phyloP scores from a whole-genome alignment of 345 rosid genomes.

The Ceriops zippeliana region DNA sequence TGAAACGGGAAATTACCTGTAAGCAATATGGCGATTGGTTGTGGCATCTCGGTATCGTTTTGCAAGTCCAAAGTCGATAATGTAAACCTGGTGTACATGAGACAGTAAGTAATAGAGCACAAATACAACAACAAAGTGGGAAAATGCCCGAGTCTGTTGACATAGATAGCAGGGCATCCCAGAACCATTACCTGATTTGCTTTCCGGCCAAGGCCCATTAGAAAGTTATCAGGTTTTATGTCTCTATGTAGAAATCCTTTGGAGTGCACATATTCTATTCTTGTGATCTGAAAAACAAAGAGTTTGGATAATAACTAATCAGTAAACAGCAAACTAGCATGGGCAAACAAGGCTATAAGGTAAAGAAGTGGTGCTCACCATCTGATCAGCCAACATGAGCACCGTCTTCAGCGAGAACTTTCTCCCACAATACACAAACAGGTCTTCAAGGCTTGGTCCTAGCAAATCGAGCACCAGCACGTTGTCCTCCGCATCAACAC shows the following conservation, averaged over 20 bases:
- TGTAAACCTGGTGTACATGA: constrained; percentile 51
- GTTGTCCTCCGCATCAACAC: constrained; percentile 77
- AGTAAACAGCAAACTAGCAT: background rate
- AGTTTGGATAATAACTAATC: background rate
- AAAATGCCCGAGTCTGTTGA: background rate
- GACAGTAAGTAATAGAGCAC: background rate
- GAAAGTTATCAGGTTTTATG: constrained; percentile 75
- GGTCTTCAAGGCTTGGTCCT: constrained; percentile 96
- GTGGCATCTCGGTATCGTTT: constrained; percentile 77
- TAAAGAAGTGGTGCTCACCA: constrained; percentile 39
- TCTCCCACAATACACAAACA: constrained; percentile 88
- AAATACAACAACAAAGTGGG: background rate
- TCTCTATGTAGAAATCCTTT: constrained; percentile 87
- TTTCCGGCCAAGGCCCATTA: constrained; percentile 75
- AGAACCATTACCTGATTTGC: constrained; percentile 57
- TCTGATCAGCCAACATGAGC: constrained; percentile 86
- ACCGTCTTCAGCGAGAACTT: constrained; percentile 89
- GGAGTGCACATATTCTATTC: constrained; percentile 70
- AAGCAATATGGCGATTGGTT: constrained; percentile 79
- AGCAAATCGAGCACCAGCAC: constrained; percentile 78
- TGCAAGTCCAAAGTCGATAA: constrained; percentile 91
- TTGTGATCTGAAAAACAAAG: constrained; percentile 40
- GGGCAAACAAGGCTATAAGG: background rate
- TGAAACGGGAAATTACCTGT: constrained; percentile 42
- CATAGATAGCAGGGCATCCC: background rate